A percentile compares a stretch with the other conserved stretches of the same genome.
These are phyloP conservation scores for Geotrichum cucujoidarum DNA, from an alignment of 1,139 yeast genomes.

Conservation along the genomic window DNA sequence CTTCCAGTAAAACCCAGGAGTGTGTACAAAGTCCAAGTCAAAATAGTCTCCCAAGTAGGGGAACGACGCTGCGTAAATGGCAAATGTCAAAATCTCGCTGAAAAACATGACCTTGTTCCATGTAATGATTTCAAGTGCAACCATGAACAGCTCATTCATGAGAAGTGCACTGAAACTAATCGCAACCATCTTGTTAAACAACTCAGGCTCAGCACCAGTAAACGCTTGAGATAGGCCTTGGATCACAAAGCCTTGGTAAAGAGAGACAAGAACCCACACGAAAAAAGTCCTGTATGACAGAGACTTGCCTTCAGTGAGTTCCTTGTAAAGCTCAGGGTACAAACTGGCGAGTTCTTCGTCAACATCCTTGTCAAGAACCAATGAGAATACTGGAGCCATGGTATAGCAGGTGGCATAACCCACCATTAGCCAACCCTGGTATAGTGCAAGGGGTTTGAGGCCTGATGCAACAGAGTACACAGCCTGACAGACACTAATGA, in stretches of 20 bases:
- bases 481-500: constrained; percentile 95
- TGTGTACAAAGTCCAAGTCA: constrained; percentile 58
- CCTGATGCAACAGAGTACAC: constrained; percentile 80
- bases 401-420: constrained; percentile 97
- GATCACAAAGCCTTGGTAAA: constrained; percentile 77
- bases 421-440: constrained; percentile 96
- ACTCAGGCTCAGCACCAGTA: constrained; percentile 52
- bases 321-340: constrained; percentile 93
- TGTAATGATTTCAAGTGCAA: constrained; percentile 81
- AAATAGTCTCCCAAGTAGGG: constrained; percentile 85
- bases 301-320: constrained; percentile 81
- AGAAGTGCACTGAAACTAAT: constrained; percentile 76
- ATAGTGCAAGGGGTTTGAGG: constrained; percentile 90
- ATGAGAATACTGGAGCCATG: constrained; percentile 96
- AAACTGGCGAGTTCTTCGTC: constrained; percentile 82
- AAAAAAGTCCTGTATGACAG: constrained; percentile 83
- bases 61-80: constrained; percentile 62
- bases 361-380: constrained; percentile 87
- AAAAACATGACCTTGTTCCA: constrained; percentile 81
- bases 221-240: constrained; percentile 77
- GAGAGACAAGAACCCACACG: constrained; percentile 82
- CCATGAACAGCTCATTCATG: constrained; percentile 87
- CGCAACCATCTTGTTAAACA: constrained; percentile 75
- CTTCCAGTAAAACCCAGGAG: constrained; percentile 65
- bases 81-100: constrained; percentile 65